Conservation (phyloP, 2,329 filamentous ascomycete species). For the Podosphaera aphanis region DNA sequence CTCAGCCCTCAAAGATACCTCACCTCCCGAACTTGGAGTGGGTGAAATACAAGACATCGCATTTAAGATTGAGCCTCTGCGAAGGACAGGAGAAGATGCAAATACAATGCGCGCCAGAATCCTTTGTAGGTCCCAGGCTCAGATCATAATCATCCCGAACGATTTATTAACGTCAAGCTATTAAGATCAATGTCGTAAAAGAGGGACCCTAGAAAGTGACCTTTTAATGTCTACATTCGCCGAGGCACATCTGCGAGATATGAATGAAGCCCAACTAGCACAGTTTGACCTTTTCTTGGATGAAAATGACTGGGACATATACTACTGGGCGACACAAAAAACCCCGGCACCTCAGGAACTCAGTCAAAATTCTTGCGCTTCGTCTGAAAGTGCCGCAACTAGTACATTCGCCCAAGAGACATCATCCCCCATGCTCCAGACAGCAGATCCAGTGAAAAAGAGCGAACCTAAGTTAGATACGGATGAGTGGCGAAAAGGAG, state of each 20-base stretch:
- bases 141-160: neutral
- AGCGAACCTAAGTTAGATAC: conserved; percentile 11
- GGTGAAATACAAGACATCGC: conserved; percentile 70
- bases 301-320: conserved; percentile 99
- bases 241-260: conserved; percentile 47
- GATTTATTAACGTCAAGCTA: conserved; percentile 1
- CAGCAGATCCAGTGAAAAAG: conserved; percentile 10
- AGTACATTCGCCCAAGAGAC: neutral
- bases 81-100: conserved; percentile 59
- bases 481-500: conserved; percentile 17
- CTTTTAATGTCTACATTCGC: conserved; percentile 93
- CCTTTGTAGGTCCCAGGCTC: conserved; percentile 24
- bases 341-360: conserved; percentile 20
- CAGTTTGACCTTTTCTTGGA: conserved; percentile 87
- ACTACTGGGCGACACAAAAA: conserved; percentile 96
- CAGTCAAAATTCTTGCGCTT: conserved; percentile 27
- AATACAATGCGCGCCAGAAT: conserved; percentile 75
- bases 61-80: conserved; percentile 78
- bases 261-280: conserved; percentile 49
- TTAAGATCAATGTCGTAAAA: conserved; percentile 84
- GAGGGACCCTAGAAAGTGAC: conserved; percentile 86
- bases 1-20: neutral
- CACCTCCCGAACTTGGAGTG: conserved; percentile 42
- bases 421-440: conserved; percentile 3
- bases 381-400: conserved; percentile 23